Evolutionary conservation across 139 green algal genomes (phyloP), one percentile per base, ranked within the genome.

Genomic region (Volvox reticuliferus): DNA sequence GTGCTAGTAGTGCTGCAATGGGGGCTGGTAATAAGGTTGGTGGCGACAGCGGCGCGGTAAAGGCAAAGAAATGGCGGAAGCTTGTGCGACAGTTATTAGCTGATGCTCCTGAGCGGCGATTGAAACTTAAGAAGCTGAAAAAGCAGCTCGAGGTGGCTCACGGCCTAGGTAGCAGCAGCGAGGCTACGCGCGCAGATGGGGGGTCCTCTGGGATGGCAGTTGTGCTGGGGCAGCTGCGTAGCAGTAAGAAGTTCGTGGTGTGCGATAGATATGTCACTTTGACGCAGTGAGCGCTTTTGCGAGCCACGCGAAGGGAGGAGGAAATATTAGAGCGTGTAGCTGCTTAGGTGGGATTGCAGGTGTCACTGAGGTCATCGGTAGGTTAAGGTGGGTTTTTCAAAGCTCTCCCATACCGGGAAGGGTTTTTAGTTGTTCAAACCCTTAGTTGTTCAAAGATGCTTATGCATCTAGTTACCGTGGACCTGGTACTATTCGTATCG

Each of bases 181-280:
- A 9, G 55, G 65, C 30, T 6, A 81, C 79, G 30, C 73, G 89
- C 32, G 67, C 19, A 19, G 81, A 35, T n/a, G 89, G 69, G 1
- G 87, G 61, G 26, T 9, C 50, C 12, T 67, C 26, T 1, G 76
- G 86, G 13, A 79, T 68, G 37, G 86, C 86, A 44, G 71, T 18
- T 19, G 69, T 94, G 61, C 55, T 89, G 71, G 50, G 84, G 67
- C 50, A 92, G 67, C 55, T 94, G 87, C 73, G 85, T 33, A 67
- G 92, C 33, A 84, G 75, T 33, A 92, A 88, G 76, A 92, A 91
- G 32, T 86, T 94, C 71, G 22, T 18, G 1, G 89, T 94, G 65
- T 93, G 92, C 77, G 89, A 94, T 18, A 92, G 89, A 75, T 94
- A 91, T 65, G 92, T 94, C 24, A 85, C 71, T 63, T 61, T 94